Evolutionary conservation across 257 asterid species (phyloP).

Genomic region (Cinchona pubescens): DNA sequence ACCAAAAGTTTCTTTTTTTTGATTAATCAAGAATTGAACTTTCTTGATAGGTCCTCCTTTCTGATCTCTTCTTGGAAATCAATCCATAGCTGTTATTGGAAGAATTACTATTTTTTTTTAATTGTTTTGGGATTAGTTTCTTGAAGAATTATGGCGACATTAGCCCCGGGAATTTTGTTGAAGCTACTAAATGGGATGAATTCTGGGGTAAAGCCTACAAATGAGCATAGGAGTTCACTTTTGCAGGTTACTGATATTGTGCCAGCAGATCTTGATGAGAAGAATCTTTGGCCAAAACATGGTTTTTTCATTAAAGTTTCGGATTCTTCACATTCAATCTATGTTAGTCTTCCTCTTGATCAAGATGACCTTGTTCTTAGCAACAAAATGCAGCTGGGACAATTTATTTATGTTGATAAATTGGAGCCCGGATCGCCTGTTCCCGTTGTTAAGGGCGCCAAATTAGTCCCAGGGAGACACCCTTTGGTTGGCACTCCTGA

Average conservation of each 20-base stretch:
- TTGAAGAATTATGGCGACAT: conserved; percentile 51
- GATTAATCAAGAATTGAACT: neutral
- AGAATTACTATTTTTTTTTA: neutral
- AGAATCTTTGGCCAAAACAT: conserved; percentile 67
- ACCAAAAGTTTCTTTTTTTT: neutral
- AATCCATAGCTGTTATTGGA: neutral
- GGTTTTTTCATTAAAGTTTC: conserved; percentile 83
- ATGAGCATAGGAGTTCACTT: conserved; percentile 79
- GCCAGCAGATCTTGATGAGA: conserved; percentile 91
- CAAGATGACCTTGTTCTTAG: conserved; percentile 90
- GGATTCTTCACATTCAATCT: conserved; percentile 84
- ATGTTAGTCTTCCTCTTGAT: conserved; percentile 70
- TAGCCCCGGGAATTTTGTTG: conserved; percentile 81
- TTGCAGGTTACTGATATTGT: conserved; percentile 86
- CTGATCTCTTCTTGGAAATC: neutral
- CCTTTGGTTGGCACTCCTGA: conserved; percentile 87
- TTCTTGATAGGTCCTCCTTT: neutral
- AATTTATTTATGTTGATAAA: conserved; percentile 71
- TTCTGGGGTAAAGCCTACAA: conserved; percentile 72
- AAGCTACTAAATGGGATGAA: conserved; percentile 71
- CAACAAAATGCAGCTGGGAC: conserved; percentile 85
- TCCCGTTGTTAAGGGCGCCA: conserved; percentile 70
- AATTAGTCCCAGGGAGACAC: conserved; percentile 79
- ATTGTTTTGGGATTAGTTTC: neutral
- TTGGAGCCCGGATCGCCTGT: conserved; percentile 92